Conservation (phyloP, 192 early-diverging fungal species). For the Geranomyces variabilis region DNA sequence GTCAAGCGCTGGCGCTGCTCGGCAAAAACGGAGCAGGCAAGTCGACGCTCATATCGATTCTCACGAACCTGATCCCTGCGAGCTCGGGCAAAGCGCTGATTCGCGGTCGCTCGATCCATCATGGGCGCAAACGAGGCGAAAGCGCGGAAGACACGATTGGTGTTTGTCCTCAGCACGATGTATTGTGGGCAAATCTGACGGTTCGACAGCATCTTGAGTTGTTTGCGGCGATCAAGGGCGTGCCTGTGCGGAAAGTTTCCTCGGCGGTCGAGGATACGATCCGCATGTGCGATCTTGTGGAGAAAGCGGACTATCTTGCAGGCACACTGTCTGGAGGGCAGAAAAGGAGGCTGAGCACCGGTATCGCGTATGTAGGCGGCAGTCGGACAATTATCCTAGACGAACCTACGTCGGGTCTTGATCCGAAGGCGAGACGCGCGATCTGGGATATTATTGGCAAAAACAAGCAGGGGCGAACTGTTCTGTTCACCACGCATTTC, state of each 20-base stretch:
- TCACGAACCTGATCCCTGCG: slow-evolving; percentile 62
- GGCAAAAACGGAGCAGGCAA: slow-evolving; percentile 77
- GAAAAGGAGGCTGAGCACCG: slow-evolving; percentile 58
- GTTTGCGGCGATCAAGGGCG: slow-evolving; percentile 56
- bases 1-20: slow-evolving; percentile 57
- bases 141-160: slow-evolving; percentile 30
- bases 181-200: slow-evolving; percentile 51
- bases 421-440: slow-evolving; percentile 49
- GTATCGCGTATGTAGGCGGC: slow-evolving; percentile 59
- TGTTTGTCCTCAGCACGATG: slow-evolving; percentile 62
- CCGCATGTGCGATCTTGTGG: slow-evolving; percentile 31
- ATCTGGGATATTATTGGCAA: slow-evolving; percentile 62
- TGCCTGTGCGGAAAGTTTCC: slow-evolving; percentile 33
- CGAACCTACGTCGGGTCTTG: slow-evolving; percentile 63
- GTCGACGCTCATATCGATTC: slow-evolving; percentile 69
- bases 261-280: slow-evolving; percentile 19
- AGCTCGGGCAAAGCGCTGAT: slow-evolving; percentile 56
- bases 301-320: slow-evolving; percentile 43
- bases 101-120: slow-evolving; percentile 1
- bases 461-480: slow-evolving; percentile 48
- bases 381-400: slow-evolving; percentile 46
- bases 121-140: background rate
- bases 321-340: slow-evolving; percentile 56
- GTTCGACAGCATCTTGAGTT: slow-evolving; percentile 53
- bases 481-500: slow-evolving; percentile 66